A percentile compares a stretch with the other conserved stretches of the same genome.
Conservation (phyloP, 169 alveolate genomes). For the Plasmodium adleri region DNA sequence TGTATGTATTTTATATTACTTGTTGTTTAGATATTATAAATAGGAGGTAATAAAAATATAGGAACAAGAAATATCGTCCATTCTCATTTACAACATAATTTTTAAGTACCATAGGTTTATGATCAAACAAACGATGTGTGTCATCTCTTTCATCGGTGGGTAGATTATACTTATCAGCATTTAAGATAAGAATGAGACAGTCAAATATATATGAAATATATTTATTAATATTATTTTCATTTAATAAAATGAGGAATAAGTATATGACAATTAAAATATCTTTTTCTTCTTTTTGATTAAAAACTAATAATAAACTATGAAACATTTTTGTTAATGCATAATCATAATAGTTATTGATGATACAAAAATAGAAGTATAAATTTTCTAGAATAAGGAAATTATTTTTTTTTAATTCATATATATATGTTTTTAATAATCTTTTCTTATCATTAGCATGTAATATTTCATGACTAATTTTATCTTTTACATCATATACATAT, state of each 20-base stretch:
- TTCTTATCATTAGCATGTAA: constrained; percentile 24
- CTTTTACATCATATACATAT: constrained; percentile 31
- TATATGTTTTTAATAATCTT: constrained; percentile 38
- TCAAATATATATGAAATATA: constrained; percentile 25
- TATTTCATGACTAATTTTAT: constrained; percentile 36
- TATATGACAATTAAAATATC: constrained; percentile 24
- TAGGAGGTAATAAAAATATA: constrained; percentile 29
- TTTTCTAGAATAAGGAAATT: constrained; percentile 40
- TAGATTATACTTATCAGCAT: constrained; percentile 25
- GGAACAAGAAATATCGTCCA: constrained; percentile 35
- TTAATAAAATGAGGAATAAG: constrained; percentile 14
- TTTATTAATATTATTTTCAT: constrained; percentile 29
- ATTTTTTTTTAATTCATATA: constrained; percentile 37
- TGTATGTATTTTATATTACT: constrained; percentile 10
- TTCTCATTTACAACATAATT: constrained; percentile 21
- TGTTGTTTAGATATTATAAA: constrained; percentile 14
- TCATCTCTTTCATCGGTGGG: constrained; percentile 39
- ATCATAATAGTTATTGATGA: constrained; percentile 21
- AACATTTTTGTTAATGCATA: constrained; percentile 43
- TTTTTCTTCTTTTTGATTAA: constrained; percentile 43
- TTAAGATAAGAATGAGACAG: constrained; percentile 18
- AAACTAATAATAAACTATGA: constrained; percentile 36
- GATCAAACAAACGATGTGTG: constrained; percentile 33
- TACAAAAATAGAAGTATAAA: constrained; percentile 23
- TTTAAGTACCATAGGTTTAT: constrained; percentile 58